Conservation (phyloP, 495 filamentous ascomycete species). For the Talaromyces liani region DNA sequence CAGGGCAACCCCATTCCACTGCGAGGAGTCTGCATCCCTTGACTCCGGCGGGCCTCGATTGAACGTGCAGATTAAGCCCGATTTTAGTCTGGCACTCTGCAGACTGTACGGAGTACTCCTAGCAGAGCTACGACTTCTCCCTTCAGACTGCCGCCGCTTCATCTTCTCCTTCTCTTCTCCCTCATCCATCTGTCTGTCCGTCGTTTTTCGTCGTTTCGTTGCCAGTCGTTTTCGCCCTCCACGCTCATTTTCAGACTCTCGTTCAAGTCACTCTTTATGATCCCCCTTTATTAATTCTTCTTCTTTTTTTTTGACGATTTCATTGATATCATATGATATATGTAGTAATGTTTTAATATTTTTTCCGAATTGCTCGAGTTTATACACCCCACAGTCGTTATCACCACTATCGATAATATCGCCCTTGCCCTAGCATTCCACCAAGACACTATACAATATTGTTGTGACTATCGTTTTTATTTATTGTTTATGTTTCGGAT, state of each 20-base stretch:
- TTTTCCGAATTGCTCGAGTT: background rate
- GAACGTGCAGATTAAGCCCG: conserved; percentile 8
- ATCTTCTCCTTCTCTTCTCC: conserved; percentile 4
- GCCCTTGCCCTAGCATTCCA: conserved; percentile 7
- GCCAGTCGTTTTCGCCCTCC: conserved; percentile 11
- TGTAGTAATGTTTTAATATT: conserved; percentile 4
- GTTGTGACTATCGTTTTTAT: background rate
- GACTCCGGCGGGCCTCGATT: conserved; percentile 2
- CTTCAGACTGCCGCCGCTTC: conserved; percentile 4
- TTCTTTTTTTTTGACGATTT: conserved; percentile 15
- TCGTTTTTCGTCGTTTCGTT: conserved; percentile 13
- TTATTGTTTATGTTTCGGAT: conserved; percentile 7
- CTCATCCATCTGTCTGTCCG: background rate
- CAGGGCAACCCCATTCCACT: background rate
- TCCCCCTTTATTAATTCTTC: conserved; percentile 7
- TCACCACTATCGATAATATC: conserved; percentile 9
- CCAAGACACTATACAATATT: background rate
- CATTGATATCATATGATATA: conserved; percentile 12
- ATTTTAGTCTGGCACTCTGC: background rate
- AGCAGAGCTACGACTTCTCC: background rate
- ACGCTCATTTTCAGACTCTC: conserved; percentile 9
- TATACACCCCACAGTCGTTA: conserved; percentile 5
- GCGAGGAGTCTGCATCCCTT: conserved; percentile 5
- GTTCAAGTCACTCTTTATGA: conserved; percentile 7
- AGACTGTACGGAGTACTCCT: background rate